Evolutionary conservation across 176 grass and related monocot species (phyloP), one percentile per base, ranked within the genome.

Genomic region (Zoysia japonica): DNA sequence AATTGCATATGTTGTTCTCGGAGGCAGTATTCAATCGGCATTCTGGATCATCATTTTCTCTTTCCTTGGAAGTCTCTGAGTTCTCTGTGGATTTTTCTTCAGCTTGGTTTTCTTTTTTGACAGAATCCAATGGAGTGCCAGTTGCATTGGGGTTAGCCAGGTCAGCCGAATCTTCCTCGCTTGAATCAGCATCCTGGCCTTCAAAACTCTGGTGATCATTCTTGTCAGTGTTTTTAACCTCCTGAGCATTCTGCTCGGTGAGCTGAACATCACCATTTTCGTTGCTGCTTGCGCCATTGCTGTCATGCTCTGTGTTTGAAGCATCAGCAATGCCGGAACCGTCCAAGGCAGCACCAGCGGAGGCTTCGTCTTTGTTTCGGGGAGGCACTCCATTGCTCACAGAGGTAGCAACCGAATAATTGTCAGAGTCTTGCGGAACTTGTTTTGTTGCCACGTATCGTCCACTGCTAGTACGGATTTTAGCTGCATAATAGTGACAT

Each of bases 401-500:
- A 2, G 79, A 49, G 37, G 74, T 84, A 66, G 65, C 72, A 13
- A 69, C 71, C 11, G 79, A 78, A 47, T 45, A 44, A 39, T 60
- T 44, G 9, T 75, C 38, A 1, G 86, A 68, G 76, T 74, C 68
- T 48, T 87, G 76, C 20, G 47, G 78, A 69, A 73, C 65, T 64
- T 76, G 83, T 75, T 83, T 89, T 7, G 55, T 28, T 0, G 85
- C 66, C 60, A 70, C 77, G 72, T 75, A 70, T 45, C 87, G 68
- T 53, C 49, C 76, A 80, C 70, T 76, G 45, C 50, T 40, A 35
- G 15, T 53, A 78, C 76, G 76, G n/a, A 69, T 65, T 89, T 95
- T 93, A 84, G 88, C 96, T 99, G 92, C 78, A 82, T 12, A 78
- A 74, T 13, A 28, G 28, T 28, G 20, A 66, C 62, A 78, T 11